Percentiles rank a stretch among this genome's conserved stretches.
These are phyloP conservation scores for Xylaria cubensis DNA, from an alignment of 495 filamentous ascomycete species.

Conservation along the genomic window DNA sequence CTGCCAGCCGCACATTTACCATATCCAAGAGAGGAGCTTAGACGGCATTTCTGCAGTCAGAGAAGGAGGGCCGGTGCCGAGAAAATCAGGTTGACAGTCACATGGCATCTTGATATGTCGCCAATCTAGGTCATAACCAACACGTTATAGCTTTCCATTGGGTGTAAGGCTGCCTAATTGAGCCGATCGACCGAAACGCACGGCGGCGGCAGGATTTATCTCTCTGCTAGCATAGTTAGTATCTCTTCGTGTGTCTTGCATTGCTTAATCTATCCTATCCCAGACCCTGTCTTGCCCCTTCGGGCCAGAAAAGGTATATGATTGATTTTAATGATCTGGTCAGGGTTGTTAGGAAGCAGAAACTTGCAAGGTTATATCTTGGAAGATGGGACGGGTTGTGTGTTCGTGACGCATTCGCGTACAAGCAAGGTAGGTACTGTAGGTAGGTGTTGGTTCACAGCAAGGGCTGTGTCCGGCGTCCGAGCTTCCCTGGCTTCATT, in stretches of 20 bases:
- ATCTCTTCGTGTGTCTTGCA: background rate
- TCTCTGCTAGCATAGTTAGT: background rate
- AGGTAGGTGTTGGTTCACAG: background rate
- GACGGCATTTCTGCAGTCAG: too few relatives aligned
- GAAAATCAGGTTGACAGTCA: background rate
- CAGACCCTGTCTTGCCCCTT: background rate
- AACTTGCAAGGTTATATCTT: background rate
- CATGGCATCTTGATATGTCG: conserved; percentile 10
- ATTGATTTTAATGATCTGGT: background rate
- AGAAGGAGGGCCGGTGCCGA: background rate
- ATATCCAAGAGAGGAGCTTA: too few relatives aligned
- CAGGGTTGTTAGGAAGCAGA: background rate
- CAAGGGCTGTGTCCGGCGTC: too few relatives aligned
- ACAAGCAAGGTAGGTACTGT: background rate
- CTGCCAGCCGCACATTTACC: too few relatives aligned
- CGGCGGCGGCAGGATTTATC: conserved; percentile 7
- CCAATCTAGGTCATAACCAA: background rate
- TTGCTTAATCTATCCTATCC: conserved; percentile 1
- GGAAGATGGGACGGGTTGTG: background rate
- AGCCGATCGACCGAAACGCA: conserved; percentile 16
- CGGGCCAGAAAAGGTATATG: background rate
- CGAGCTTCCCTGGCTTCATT: too few relatives aligned
- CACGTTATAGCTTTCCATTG: background rate
- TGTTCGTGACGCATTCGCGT: background rate
- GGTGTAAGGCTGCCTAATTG: background rate